A percentile compares a stretch with the other conserved stretches of the same genome.
These are phyloP conservation scores for Rhododendron henanense DNA, from an alignment of 148 eudicot species.

Conservation along the genomic window DNA sequence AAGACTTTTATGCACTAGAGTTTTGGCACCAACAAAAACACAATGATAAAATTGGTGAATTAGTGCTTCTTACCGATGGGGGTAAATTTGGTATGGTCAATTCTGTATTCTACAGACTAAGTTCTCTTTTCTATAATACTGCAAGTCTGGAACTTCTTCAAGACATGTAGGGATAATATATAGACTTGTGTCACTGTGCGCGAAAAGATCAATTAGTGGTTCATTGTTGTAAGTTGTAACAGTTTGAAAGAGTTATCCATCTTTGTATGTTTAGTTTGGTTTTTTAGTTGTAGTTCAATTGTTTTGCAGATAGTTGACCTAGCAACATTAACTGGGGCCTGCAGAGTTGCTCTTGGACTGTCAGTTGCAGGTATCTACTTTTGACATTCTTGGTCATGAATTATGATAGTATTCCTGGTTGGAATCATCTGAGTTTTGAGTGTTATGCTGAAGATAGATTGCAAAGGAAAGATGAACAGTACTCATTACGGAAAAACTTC, in stretches of 20 bases:
- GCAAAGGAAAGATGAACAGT: not conserved
- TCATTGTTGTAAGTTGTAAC: not conserved
- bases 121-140: not conserved
- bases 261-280: not conserved
- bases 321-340: conserved; percentile 92
- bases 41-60: not conserved
- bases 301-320: conserved; percentile 78
- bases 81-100: not conserved
- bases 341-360: conserved; percentile 83
- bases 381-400: conserved; percentile 2
- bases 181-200: not conserved
- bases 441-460: not conserved
- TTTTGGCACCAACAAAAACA: too few species aligned
- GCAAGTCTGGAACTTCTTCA: not conserved
- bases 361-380: conserved; percentile 76
- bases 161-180: not conserved
- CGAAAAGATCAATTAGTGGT: not conserved
- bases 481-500: not conserved
- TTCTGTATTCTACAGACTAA: not conserved
- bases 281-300: not conserved
- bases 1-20: too few species aligned
- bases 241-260: not conserved
- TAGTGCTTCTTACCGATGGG: not conserved
- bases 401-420: not conserved
- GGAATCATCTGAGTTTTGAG: not conserved